Base-by-base conservation (phyloP, 2,329 filamentous ascomycete species). In the Saccharata proteae region DNA sequence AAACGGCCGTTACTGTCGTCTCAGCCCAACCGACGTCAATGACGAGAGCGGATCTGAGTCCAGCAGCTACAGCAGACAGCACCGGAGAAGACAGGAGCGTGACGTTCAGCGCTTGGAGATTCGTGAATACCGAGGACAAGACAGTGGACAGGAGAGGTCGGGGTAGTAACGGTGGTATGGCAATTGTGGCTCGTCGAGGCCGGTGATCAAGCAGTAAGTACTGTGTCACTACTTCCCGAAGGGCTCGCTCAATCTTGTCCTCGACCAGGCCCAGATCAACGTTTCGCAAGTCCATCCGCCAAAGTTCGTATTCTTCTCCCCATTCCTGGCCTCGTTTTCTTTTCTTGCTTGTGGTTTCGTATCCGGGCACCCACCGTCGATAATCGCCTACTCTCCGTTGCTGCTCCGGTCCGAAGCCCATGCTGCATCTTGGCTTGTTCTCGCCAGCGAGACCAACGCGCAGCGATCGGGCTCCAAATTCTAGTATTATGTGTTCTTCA, bases 1-100 rank as follows among this genome's bases (percentile, higher is more conserved):
- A 96, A 5, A 96, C 68, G 5, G 77, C 80, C 1, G 84, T 93
- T 14, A 92, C 72, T 1, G 78, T 70, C 0, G 86, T 93, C 55
- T 96, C 90, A 24, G 76, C 69, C 90, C 90, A 98, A 25, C 88
- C 90, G 38, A 98, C 68, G 48, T 98, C 85, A 21, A 98, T 66
- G 1, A 96, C 74, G 24, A 98, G 55, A 1, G 79, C 84, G n/a
- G 82, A 83, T 10, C 90, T 75, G 23, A 93, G 62, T 1, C 90
- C 90, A 5, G 86, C 85, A 6, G 79, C 80, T 3, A 86, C 71
- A 5, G 79, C 65, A 2, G 75, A 66, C 55, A 90, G 77, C 13
- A 84, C 69, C 1, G 88, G 74, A 1, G 74, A 71, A 1, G 85
- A 83, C 47, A 94, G 62, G 24, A 98, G 65, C 3, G 83, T 86